phyloP scores from a whole-genome alignment of 805 yeast species.

The Cyberlindnera mrakii region DNA sequence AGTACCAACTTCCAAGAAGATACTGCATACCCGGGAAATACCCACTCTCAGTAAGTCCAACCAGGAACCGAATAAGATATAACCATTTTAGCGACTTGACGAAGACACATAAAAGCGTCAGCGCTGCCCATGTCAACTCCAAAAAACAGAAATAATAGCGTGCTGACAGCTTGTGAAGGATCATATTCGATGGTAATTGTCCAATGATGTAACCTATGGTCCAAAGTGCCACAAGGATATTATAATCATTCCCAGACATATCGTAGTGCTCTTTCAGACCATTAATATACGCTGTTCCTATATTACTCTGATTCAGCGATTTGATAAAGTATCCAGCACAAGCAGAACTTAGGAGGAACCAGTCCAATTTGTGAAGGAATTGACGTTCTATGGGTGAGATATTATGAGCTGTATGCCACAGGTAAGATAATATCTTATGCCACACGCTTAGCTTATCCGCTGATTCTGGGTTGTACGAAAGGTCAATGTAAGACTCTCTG shows the following conservation, averaged over 20 bases:
- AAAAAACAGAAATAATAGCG: conserved; percentile 36
- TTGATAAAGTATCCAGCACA: conserved; percentile 7
- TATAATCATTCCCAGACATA: conserved; percentile 36
- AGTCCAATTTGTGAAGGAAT: conserved; percentile 4
- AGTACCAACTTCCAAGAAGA: conserved; percentile 26
- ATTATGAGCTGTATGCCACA: conserved; percentile 1
- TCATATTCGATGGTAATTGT: conserved; percentile 37
- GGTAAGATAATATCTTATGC: background rate
- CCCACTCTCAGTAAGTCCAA: conserved; percentile 39
- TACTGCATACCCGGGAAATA: conserved; percentile 28
- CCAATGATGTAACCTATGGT: conserved; percentile 46
- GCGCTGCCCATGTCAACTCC: conserved; percentile 37
- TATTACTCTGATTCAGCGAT: conserved; percentile 3
- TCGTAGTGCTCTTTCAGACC: conserved; percentile 34
- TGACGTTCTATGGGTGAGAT: conserved; percentile 1
- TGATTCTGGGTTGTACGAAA: no score
- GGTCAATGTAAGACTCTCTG: background rate
- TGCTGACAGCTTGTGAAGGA: conserved; percentile 30
- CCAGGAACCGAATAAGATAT: conserved; percentile 28
- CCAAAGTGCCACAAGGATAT: conserved; percentile 36
- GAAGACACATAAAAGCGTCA: conserved; percentile 23
- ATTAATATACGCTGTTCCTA: conserved; percentile 23
- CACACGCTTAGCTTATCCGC: background rate
- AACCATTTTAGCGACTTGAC: conserved; percentile 16
- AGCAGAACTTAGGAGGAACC: conserved; percentile 3